Base-by-base conservation (phyloP, 176 grass and related monocot species). In the Aechmea fasciata region DNA sequence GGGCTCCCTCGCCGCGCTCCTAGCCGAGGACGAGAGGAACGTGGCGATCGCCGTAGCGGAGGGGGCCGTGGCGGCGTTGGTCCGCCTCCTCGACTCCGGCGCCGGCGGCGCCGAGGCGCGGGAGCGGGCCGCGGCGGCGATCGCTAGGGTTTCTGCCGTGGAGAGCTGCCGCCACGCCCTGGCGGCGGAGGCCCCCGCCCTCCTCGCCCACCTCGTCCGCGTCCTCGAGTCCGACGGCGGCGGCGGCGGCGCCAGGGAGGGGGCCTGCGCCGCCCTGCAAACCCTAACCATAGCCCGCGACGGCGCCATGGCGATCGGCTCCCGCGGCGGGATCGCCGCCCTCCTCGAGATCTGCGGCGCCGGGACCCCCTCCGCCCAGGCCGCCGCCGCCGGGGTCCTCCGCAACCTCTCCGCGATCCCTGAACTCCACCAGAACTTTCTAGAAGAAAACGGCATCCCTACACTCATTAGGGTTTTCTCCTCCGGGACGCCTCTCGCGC, bases 291-390 rank as follows among this genome's bases (percentile, higher is more conserved):
- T 80, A 1, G 18, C 59, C 5, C 77, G 82, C 0, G 88, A 96
- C 64, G 87, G 75, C 0, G 69, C 83, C 2, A 75, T 90, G 0
- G 70, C 73, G 3, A 65, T 96, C 15, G 81, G 71, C 1, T 76
- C 88, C 17, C 85, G 88, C 7, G 92, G 88, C 0, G 92, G 88
- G 4, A 87, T 91, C 50, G 83, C 73, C 2, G 81, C 92, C 7
- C 92, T 96, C 24, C 84, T 96, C 20, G 78, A 57, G 2, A 83
- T 85, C 1, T 89, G 88, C 73, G 75, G 74, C 0, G 64, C 67
- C 11, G 88, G 92, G 13, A 91, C 85, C 0, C 85, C 85, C 1
- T 83, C 92, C 1, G 65, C 85, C 9, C 92, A 91, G 75, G 88
- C 92, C 6, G 73, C 85, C 1, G 92, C 92, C 6, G 83, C 64